Evolutionary conservation across 2,329 filamentous ascomycete species (phyloP).

Genomic region (Pyricularia pennisetigena): DNA sequence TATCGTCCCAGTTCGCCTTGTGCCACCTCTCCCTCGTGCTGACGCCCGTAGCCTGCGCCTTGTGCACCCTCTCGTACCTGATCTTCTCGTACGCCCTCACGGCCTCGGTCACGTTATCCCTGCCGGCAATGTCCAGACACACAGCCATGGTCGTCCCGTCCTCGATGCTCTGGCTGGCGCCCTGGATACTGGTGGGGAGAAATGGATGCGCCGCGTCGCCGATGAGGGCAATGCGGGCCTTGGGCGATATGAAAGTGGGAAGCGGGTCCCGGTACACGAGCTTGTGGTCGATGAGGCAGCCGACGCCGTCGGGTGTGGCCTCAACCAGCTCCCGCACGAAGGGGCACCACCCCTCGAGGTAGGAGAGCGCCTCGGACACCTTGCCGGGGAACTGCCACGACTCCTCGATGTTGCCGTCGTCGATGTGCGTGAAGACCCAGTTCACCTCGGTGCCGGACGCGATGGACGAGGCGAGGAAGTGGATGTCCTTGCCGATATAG

Average conservation of each 20-base stretch:
- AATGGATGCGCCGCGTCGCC: slow-evolving; percentile 30
- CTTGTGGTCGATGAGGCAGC: slow-evolving; percentile 24
- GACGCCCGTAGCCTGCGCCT: slow-evolving; percentile 36
- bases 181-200: slow-evolving; percentile 26
- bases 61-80: slow-evolving; percentile 34
- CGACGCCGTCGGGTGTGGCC: slow-evolving; percentile 15
- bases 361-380: slow-evolving; percentile 29
- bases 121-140: slow-evolving; percentile 26
- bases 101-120: slow-evolving; percentile 24
- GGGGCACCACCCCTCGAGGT: slow-evolving; percentile 29
- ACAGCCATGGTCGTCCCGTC: slow-evolving; percentile 26
- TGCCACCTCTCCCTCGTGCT: slow-evolving; percentile 40
- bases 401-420: slow-evolving; percentile 34
- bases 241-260: slow-evolving; percentile 20
- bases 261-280: slow-evolving; percentile 18
- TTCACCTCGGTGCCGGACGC: slow-evolving; percentile 40
- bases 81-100: slow-evolving; percentile 33
- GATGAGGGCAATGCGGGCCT: slow-evolving; percentile 23
- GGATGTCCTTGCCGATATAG: slow-evolving; percentile 41
- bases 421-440: slow-evolving; percentile 40
- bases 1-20: slow-evolving; percentile 36
- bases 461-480: slow-evolving; percentile 40
- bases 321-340: slow-evolving; percentile 29
- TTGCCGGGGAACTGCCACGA: slow-evolving; percentile 34
- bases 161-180: slow-evolving; percentile 29